phyloP scores from a whole-genome alignment of 495 filamentous ascomycete genomes.

The Aspergillus baeticus region DNA sequence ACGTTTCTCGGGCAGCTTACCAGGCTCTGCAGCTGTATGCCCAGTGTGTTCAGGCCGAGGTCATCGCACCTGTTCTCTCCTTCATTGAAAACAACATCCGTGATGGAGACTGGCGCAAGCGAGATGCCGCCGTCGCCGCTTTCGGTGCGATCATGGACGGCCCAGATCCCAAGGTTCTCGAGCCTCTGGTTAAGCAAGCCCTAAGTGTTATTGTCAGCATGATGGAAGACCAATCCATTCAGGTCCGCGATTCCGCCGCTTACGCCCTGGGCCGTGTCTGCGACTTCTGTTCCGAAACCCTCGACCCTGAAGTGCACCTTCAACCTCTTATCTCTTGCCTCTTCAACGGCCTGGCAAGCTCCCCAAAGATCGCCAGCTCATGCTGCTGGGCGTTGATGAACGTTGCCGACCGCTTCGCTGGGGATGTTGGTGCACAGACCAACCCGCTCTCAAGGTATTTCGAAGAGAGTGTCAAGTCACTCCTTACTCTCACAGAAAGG shows the following conservation, averaged over 20 bases:
- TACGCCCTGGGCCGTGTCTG: constrained; percentile 96
- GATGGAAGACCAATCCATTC: constrained; percentile 89
- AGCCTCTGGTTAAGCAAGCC: constrained; percentile 92
- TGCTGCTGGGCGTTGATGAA: constrained; percentile 99
- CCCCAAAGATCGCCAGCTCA: constrained; percentile 93
- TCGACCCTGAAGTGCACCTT: constrained; percentile 80
- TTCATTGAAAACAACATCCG: constrained; percentile 93
- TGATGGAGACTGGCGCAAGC: constrained; percentile 83
- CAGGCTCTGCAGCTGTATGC: constrained; percentile 95
- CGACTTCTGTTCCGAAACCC: constrained; percentile 81
- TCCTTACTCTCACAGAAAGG: constrained; percentile 83
- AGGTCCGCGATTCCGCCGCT: constrained; percentile 95
- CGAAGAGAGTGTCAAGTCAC: constrained; percentile 81
- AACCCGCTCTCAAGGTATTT: constrained; percentile 92
- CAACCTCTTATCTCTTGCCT: constrained; percentile 79
- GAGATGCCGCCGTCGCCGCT: constrained; percentile 95
- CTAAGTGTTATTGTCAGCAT: constrained; percentile 85
- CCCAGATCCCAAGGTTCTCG: constrained; percentile 82
- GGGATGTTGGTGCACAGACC: constrained; percentile 69
- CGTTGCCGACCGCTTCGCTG: constrained; percentile 89
- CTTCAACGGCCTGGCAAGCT: constrained; percentile 87
- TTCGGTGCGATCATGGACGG: constrained; percentile 99
- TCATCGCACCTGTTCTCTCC: constrained; percentile 77
- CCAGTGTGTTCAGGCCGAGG: constrained; percentile 77
- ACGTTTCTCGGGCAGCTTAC: constrained; percentile 90